Conservation (phyloP, 2,329 filamentous ascomycete genomes). For the Ceratocystis ficicola region DNA sequence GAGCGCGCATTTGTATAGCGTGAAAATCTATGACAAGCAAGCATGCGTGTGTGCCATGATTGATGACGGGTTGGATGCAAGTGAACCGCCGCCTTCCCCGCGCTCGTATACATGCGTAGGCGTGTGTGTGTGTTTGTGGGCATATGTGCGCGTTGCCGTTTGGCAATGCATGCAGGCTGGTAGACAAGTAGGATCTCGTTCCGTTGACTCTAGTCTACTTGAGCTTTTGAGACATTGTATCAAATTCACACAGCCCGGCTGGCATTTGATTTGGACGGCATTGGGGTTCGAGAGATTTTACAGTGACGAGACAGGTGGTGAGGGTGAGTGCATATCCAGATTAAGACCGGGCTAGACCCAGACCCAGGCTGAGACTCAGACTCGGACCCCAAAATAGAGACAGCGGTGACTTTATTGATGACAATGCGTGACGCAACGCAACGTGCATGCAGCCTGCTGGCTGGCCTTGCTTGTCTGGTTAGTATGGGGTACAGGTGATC, state of each 20-base stretch:
- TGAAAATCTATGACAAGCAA: too few species aligned
- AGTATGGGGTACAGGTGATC: constrained; percentile 10
- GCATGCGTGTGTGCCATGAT: neutral
- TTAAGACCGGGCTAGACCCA: too few species aligned
- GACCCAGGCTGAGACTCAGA: too few species aligned
- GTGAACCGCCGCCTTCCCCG: too few species aligned
- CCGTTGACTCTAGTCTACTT: neutral
- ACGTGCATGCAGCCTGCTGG: neutral
- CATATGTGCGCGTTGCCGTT: neutral
- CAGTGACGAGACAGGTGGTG: neutral
- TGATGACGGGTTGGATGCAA: too few species aligned
- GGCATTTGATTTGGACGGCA: neutral
- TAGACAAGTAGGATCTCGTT: neutral
- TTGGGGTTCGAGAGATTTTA: neutral
- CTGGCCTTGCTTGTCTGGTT: neutral
- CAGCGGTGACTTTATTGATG: neutral
- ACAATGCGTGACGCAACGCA: neutral
- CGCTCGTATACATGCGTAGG: neutral
- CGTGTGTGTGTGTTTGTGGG: neutral
- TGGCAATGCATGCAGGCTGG: neutral
- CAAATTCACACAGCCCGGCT: neutral
- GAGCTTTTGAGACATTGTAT: neutral
- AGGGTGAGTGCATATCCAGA: too few species aligned
- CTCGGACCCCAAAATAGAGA: neutral
- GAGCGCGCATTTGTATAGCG: too few species aligned